Conservation (phyloP, 768 basidiomycete species). For the Boletus sp. region DNA sequence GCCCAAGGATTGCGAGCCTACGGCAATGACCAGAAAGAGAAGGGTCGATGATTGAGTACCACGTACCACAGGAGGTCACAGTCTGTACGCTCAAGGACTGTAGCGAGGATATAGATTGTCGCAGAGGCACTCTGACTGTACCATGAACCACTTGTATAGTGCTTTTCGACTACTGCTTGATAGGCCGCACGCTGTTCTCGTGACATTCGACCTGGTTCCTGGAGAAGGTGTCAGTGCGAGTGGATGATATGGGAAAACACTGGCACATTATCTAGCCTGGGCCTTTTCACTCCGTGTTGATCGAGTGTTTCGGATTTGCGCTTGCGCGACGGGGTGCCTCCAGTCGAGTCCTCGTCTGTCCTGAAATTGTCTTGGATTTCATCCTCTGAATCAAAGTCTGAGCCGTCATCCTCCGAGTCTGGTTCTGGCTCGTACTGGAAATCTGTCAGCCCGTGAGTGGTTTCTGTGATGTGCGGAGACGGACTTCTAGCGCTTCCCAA, state of each 20-base stretch:
- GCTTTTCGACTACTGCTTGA: constrained; percentile 65
- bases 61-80: constrained; percentile 89
- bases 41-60: neutral
- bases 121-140: constrained; percentile 89
- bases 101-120: constrained; percentile 87
- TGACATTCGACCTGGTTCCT: constrained; percentile 59
- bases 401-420: constrained; percentile 60
- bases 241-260: neutral
- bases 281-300: constrained; percentile 52
- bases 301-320: constrained; percentile 45
- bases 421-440: constrained; percentile 75
- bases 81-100: constrained; percentile 87
- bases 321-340: constrained; percentile 43
- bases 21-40: constrained; percentile 1
- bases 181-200: constrained; percentile 69
- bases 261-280: constrained; percentile 49
- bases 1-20: constrained; percentile 90
- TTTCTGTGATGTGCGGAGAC: constrained; percentile 16
- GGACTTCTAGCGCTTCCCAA: constrained; percentile 81
- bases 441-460: constrained; percentile 6
- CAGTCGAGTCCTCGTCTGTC: constrained; percentile 41
- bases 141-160: constrained; percentile 84
- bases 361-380: constrained; percentile 41
- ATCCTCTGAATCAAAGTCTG: constrained; percentile 45
- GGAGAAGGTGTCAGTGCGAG: constrained; percentile 6